Conservation (phyloP, 148 eudicot genomes). For the Rhododendron ferrugineum region DNA sequence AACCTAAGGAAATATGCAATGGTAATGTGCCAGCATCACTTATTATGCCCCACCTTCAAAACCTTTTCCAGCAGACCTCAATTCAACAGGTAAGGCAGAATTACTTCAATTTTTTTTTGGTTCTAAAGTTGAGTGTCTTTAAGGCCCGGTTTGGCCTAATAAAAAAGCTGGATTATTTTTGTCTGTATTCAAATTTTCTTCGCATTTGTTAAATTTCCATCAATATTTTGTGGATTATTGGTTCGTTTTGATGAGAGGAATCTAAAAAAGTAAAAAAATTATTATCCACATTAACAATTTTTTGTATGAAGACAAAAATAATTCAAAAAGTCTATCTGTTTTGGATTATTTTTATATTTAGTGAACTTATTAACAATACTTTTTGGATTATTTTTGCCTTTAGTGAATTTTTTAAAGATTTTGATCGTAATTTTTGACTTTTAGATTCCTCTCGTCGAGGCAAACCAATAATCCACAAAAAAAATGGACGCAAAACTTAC, state of each 20-base stretch:
- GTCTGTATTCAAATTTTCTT: background rate
- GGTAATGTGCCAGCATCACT: conserved; percentile 50
- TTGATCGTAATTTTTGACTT: background rate
- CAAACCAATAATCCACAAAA: background rate
- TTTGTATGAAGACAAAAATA: background rate
- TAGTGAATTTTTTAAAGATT: background rate
- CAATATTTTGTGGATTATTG: too few relatives aligned
- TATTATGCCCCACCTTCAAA: conserved; percentile 88
- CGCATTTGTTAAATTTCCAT: too few relatives aligned
- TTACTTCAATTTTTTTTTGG: background rate
- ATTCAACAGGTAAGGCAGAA: conserved; percentile 63
- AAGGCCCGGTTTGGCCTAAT: background rate
- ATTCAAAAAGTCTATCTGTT: background rate
- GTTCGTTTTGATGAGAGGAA: background rate
- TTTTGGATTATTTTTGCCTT: background rate
- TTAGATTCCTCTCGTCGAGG: background rate
- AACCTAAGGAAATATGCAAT: conserved; percentile 44
- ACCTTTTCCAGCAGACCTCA: conserved; percentile 82
- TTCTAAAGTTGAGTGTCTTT: background rate
- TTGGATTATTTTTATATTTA: too few relatives aligned
- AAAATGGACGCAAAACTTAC: background rate
- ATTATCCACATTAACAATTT: background rate
- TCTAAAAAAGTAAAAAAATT: background rate
- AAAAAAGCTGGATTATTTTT: too few relatives aligned
- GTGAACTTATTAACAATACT: too few relatives aligned